These are phyloP conservation scores for Aspergillus felis DNA, from an alignment of 2,329 filamentous ascomycete genomes.

Conservation along the genomic window DNA sequence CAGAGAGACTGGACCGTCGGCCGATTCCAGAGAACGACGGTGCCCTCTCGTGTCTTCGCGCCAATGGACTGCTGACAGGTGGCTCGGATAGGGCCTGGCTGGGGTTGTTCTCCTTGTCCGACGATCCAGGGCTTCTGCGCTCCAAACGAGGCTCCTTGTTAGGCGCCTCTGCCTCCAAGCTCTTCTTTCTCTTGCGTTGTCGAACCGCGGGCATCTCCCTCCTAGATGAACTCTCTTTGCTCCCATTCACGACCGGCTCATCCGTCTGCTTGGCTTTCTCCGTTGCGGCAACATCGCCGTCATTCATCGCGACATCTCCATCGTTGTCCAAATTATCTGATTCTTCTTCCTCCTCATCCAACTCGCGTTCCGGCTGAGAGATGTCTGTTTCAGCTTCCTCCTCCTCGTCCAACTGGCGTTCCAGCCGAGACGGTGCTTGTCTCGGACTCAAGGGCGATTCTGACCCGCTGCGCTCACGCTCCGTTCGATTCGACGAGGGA, in stretches of 20 bases:
- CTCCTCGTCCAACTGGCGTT: slow-evolving; percentile 1
- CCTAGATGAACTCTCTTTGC: not conserved
- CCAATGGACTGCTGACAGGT: slow-evolving; percentile 12
- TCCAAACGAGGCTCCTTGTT: slow-evolving; percentile 25
- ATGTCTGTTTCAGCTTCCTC: not conserved
- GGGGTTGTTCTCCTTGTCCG: not conserved
- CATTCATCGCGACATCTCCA: slow-evolving; percentile 16
- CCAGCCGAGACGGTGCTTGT: not conserved
- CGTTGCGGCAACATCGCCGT: not conserved
- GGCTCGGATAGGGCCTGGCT: slow-evolving; percentile 2
- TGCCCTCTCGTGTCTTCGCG: slow-evolving; percentile 9
- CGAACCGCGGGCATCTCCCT: not conserved
- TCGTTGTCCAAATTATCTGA: slow-evolving; percentile 6
- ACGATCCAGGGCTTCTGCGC: slow-evolving; percentile 3
- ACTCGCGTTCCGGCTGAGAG: not conserved
- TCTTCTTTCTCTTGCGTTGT: slow-evolving; percentile 26
- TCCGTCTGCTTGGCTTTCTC: not conserved
- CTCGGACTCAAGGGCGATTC: not conserved
- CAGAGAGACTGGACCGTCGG: slow-evolving; percentile 14
- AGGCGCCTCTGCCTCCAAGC: slow-evolving; percentile 12
- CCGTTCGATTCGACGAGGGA: not conserved
- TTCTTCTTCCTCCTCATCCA: not conserved
- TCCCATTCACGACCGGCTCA: not conserved
- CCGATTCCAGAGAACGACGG: slow-evolving; percentile 19
- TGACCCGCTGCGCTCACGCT: not conserved